These are phyloP conservation scores for Strobilomyces dryophilus DNA, from an alignment of 768 basidiomycete species.

Conservation along the genomic window DNA sequence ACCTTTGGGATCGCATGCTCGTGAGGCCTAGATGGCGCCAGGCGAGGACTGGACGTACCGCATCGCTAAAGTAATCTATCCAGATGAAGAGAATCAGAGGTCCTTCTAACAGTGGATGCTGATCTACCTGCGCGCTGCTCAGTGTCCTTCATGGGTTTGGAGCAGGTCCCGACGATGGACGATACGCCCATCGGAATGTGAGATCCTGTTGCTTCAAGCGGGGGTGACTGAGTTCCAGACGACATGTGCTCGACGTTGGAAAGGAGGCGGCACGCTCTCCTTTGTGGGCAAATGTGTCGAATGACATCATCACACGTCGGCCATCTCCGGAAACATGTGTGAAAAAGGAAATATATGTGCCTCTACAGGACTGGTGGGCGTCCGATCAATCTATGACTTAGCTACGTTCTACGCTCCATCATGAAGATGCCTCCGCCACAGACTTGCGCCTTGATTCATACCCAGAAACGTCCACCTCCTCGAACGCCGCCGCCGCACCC, in stretches of 20 bases:
- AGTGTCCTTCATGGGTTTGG: slow-evolving; percentile 35
- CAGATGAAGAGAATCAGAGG: background rate
- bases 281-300: background rate
- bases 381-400: background rate
- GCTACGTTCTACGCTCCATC: background rate
- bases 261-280: background rate
- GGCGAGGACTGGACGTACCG: slow-evolving; percentile 12
- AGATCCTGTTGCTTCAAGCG: slow-evolving; percentile 47
- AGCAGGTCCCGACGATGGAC: slow-evolving; percentile 36
- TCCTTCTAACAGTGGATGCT: background rate
- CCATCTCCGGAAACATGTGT: slow-evolving; percentile 18
- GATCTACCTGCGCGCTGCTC: slow-evolving; percentile 44
- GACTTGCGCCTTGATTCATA: slow-evolving; percentile 5
- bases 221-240: slow-evolving; percentile 52
- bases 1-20: slow-evolving; percentile 2
- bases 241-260: slow-evolving; percentile 11
- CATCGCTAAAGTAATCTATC: slow-evolving; percentile 28
- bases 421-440: background rate
- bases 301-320: slow-evolving; percentile 31
- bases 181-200: slow-evolving; percentile 46
- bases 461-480: slow-evolving; percentile 53
- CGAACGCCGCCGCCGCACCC: slow-evolving; percentile 44
- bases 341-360: slow-evolving; percentile 5
- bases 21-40: background rate
- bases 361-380: no score